phyloP scores from a whole-genome alignment of 2,329 filamentous ascomycete genomes.

The Diplodia scrobiculata region DNA sequence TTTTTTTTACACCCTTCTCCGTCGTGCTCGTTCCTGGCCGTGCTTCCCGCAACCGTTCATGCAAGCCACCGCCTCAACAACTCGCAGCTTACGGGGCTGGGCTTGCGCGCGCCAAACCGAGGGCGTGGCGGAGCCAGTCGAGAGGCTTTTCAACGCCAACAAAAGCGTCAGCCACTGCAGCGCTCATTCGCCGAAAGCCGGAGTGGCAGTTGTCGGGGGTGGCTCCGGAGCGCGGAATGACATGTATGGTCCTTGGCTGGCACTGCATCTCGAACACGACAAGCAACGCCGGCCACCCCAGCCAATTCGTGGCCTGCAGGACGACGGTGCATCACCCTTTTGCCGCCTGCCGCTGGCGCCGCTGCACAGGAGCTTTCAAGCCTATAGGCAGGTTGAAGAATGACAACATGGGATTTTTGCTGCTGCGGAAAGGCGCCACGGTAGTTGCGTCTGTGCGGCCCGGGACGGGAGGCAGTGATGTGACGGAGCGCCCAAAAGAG shows the following conservation, averaged over 20 bases:
- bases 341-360: not conserved
- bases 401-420: not conserved
- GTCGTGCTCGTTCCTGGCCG: not conserved
- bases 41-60: conserved; percentile 3
- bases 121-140: not conserved
- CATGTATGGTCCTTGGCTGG: not conserved
- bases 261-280: conserved; percentile 3
- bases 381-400: conserved; percentile 7
- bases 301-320: not conserved
- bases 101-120: not conserved
- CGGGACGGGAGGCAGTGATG: not conserved
- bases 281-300: not conserved
- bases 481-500: not conserved
- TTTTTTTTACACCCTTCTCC: not conserved
- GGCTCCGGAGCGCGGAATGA: not conserved
- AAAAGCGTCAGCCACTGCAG: not conserved
- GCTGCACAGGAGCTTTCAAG: not conserved
- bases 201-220: not conserved
- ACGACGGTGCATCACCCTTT: not conserved
- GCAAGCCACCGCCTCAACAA: conserved; percentile 4
- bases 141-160: not conserved
- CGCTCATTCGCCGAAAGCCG: not conserved
- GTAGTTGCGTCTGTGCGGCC: not conserved
- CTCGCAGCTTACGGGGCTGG: not conserved
- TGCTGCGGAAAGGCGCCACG: not conserved